Percentiles rank a stretch among this genome's conserved stretches.
Conservation (phyloP, 1,139 yeast genomes). For the Eremothecium gossypii region DNA sequence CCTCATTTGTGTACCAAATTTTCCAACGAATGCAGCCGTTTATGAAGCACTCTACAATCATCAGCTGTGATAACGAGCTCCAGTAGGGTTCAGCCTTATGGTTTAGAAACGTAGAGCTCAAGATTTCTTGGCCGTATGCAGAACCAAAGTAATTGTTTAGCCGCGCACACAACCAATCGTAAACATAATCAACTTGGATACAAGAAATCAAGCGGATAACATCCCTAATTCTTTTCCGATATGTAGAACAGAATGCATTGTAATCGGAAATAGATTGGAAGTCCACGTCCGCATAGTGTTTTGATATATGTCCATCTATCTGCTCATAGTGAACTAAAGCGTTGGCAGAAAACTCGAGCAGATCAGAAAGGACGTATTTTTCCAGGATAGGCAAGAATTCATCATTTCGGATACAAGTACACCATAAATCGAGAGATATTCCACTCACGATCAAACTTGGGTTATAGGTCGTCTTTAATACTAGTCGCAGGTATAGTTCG, state of each 20-base stretch:
- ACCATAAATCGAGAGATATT: constrained; percentile 89
- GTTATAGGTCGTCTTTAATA: constrained; percentile 71
- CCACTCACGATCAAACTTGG: constrained; percentile 88
- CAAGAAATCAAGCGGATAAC: constrained; percentile 83
- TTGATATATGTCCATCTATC: constrained; percentile 55
- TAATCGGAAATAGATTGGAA: constrained; percentile 84
- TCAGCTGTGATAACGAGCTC: constrained; percentile 73
- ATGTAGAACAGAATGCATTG: constrained; percentile 66
- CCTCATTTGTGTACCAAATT: constrained; percentile 63
- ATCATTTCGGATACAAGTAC: constrained; percentile 74
- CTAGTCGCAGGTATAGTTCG: constrained; percentile 56
- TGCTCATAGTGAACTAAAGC: constrained; percentile 69
- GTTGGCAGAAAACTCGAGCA: constrained; percentile 70
- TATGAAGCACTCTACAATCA: constrained; percentile 79
- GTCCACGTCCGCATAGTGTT: constrained; percentile 64
- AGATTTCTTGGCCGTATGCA: constrained; percentile 57
- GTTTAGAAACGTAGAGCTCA: constrained; percentile 46
- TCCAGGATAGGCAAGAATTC: constrained; percentile 41
- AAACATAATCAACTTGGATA: constrained; percentile 72
- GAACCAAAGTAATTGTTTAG: constrained; percentile 67
- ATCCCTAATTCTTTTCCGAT: constrained; percentile 80
- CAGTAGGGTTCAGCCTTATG: constrained; percentile 58
- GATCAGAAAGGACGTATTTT: constrained; percentile 47
- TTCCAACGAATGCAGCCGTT: constrained; percentile 96
- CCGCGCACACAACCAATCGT: constrained; percentile 71